These are phyloP conservation scores for Flaveria robusta DNA, from an alignment of 129 eudicot species.

Conservation along the genomic window DNA sequence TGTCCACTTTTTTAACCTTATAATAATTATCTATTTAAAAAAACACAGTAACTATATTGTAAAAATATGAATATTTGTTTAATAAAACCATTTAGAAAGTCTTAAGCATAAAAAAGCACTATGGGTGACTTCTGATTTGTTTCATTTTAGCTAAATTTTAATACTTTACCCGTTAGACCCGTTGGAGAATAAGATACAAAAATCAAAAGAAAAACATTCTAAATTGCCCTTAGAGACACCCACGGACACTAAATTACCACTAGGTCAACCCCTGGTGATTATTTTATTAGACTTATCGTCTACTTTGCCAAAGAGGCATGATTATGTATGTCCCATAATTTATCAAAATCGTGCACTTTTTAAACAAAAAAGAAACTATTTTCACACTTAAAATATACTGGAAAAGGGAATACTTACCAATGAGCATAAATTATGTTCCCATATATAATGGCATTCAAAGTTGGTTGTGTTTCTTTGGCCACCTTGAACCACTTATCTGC, in stretches of 20 bases:
- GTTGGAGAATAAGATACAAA: not conserved
- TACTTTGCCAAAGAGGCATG: not conserved
- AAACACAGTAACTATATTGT: not conserved
- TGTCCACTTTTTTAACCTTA: too few relatives aligned
- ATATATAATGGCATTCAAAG: constrained; percentile 72
- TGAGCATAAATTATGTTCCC: constrained; percentile 91
- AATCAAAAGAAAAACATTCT: not conserved
- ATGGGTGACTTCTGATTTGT: not conserved
- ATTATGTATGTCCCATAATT: constrained; percentile 8
- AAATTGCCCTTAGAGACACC: not conserved
- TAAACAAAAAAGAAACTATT: constrained; percentile 3
- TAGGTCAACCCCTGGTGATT: not conserved
- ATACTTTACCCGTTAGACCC: not conserved
- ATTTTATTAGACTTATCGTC: not conserved
- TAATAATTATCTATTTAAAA: not conserved
- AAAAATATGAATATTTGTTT: not conserved
- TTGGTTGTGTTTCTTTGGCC: constrained; percentile 72
- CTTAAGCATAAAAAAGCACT: not conserved
- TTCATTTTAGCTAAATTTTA: not conserved
- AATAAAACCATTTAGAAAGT: constrained; percentile 1
- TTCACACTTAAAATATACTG: not conserved
- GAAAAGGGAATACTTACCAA: constrained; percentile 48
- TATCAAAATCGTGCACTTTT: not conserved
- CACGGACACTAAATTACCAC: not conserved
- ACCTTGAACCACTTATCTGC: constrained; percentile 90